Conservation (phyloP, 441 rosid genomes). For the Viola pubescens region DNA sequence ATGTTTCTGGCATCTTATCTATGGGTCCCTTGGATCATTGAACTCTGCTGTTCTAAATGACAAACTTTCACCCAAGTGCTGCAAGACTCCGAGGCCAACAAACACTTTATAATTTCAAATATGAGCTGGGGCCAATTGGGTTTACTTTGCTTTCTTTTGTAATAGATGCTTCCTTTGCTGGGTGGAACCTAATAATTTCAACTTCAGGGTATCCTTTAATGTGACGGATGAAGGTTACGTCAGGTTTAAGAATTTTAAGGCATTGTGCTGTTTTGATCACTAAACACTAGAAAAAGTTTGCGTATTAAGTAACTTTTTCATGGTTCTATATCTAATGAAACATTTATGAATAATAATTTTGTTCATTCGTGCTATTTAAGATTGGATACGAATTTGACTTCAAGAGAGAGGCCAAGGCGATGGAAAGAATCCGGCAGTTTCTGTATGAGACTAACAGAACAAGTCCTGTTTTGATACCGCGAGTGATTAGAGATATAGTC, state of each 20-base stretch:
- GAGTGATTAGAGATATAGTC: conserved; percentile 48
- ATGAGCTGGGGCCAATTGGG: no score
- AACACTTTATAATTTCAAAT: no score
- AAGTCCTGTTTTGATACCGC: conserved; percentile 78
- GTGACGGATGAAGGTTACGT: no score
- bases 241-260: not conserved
- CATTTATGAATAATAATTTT: conserved; percentile 5
- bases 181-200: no score
- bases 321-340: conserved; percentile 11
- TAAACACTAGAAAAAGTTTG: not conserved
- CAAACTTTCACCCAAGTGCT: no score
- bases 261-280: not conserved
- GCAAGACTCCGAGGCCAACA: no score
- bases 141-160: no score
- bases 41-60: not conserved
- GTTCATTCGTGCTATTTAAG: conserved; percentile 34
- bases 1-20: no score
- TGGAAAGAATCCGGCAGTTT: conserved; percentile 69
- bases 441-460: conserved; percentile 63
- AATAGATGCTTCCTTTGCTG: no score
- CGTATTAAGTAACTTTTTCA: not conserved
- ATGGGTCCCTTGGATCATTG: not conserved
- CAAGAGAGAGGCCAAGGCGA: conserved; percentile 72
- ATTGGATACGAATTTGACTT: conserved; percentile 96
- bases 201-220: no score